phyloP scores from a whole-genome alignment of 1,139 yeast species.

The Blastobotrys apis region DNA sequence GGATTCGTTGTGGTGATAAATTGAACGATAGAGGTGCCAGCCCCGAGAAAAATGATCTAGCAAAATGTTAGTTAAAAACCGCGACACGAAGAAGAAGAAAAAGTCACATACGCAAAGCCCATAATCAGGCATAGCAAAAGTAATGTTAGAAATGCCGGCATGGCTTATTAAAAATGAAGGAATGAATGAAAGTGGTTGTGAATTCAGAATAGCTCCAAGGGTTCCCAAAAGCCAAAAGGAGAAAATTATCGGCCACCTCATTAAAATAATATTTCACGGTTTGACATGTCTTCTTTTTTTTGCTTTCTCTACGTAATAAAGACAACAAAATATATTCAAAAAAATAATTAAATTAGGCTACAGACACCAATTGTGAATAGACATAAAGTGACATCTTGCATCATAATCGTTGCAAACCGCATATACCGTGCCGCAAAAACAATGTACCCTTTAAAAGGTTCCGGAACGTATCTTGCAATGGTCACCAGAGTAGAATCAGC shows the following conservation, averaged over 20 bases:
- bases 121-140: conserved; percentile 28
- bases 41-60: conserved; percentile 36
- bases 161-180: conserved; percentile 6
- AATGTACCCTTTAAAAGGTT: conserved; percentile 28
- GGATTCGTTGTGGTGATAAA: conserved; percentile 32
- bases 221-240: neutral
- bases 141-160: conserved; percentile 27
- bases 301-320: no score
- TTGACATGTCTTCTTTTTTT: neutral
- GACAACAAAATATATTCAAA: no score
- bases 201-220: neutral
- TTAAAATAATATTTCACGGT: neutral
- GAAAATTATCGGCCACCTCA: neutral
- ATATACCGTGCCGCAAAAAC: conserved; percentile 28
- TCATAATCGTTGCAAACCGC: conserved; percentile 25
- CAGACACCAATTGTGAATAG: conserved; percentile 31
- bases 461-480: conserved; percentile 31
- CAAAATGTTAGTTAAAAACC: neutral
- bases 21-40: conserved; percentile 38
- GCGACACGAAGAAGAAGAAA: neutral
- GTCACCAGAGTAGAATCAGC: conserved; percentile 26
- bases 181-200: neutral
- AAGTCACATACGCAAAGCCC: conserved; percentile 27
- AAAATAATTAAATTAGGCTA: conserved; percentile 1
- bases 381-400: conserved; percentile 31